These are phyloP conservation scores for Calonectria pteridis DNA, from an alignment of 2,329 filamentous ascomycete species.

Conservation along the genomic window DNA sequence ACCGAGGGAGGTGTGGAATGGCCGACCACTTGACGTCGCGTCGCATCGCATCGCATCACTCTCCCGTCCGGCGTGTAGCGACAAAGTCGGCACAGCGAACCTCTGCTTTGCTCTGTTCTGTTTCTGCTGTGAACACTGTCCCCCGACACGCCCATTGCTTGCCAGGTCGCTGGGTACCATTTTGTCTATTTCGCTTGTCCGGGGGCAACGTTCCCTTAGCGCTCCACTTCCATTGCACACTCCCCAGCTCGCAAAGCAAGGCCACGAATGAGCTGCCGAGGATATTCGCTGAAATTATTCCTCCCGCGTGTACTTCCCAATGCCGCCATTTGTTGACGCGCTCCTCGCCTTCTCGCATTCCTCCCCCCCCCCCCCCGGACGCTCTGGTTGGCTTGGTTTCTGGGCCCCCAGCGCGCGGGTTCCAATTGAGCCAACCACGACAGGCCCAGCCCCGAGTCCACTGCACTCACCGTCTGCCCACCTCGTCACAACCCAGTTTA, in stretches of 20 bases:
- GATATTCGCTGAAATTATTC: not conserved
- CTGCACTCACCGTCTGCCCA: slow-evolving; percentile 8
- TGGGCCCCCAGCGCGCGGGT: not conserved
- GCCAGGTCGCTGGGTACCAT: not conserved
- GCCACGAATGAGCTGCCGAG: not conserved
- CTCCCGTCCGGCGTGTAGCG: not conserved
- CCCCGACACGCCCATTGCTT: not conserved
- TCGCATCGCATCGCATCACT: not conserved
- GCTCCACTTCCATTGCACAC: slow-evolving; percentile 14
- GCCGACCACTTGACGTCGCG: not conserved
- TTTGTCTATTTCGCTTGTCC: slow-evolving; percentile 25
- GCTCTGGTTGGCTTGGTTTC: slow-evolving; percentile 2
- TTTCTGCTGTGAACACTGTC: not conserved
- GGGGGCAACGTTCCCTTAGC: slow-evolving; percentile 1
- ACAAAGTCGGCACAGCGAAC: not conserved
- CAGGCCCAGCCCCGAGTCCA: not conserved
- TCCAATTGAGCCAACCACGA: not conserved
- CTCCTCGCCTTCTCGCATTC: not conserved
- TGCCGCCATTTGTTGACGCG: not conserved
- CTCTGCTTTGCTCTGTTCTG: not conserved
- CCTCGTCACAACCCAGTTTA: slow-evolving; percentile 11
- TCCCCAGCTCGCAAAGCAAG: not conserved
- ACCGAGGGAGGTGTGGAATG: not conserved
- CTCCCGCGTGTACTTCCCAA: not conserved
- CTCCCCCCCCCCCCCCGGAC: not conserved